phyloP scores from a whole-genome alignment of 73 alveolate species.

The Vitrella brassicaformis region DNA sequence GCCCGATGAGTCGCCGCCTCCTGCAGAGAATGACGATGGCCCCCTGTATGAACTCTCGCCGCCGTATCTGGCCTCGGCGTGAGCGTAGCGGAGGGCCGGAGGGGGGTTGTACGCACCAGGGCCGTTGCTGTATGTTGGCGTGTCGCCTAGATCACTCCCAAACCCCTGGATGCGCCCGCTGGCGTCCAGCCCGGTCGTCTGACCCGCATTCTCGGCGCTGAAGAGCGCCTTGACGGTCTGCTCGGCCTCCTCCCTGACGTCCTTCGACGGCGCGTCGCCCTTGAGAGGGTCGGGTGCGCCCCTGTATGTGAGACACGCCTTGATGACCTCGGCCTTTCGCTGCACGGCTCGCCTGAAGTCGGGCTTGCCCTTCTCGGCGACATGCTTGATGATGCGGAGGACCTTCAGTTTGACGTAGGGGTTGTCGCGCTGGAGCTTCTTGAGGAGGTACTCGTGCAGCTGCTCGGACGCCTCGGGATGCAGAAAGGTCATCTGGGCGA shows the following conservation, averaged over 20 bases:
- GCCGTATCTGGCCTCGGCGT: too few species aligned
- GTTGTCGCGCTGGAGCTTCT: conserved; percentile 16
- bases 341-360: conserved; percentile 26
- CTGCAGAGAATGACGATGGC: neutral
- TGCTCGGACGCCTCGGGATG: conserved; percentile 23
- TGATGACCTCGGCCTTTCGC: conserved; percentile 26
- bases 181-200: too few species aligned
- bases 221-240: neutral
- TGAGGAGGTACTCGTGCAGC: conserved; percentile 22
- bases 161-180: neutral
- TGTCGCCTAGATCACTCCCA: too few species aligned
- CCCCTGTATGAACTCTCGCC: too few species aligned
- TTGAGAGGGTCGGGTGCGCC: conserved; percentile 34
- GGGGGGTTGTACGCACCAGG: too few species aligned
- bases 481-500: conserved; percentile 13
- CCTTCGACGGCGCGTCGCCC: conserved; percentile 3
- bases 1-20: too few species aligned
- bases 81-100: neutral
- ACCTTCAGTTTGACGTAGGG: conserved; percentile 24
- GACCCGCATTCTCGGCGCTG: neutral
- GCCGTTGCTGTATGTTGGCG: too few species aligned
- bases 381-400: conserved; percentile 27
- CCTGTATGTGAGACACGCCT: conserved; percentile 19
- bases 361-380: conserved; percentile 26
- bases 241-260: neutral